phyloP scores from a whole-genome alignment of 352 stramenopile species.

The Paralagenidium karlingii region DNA sequence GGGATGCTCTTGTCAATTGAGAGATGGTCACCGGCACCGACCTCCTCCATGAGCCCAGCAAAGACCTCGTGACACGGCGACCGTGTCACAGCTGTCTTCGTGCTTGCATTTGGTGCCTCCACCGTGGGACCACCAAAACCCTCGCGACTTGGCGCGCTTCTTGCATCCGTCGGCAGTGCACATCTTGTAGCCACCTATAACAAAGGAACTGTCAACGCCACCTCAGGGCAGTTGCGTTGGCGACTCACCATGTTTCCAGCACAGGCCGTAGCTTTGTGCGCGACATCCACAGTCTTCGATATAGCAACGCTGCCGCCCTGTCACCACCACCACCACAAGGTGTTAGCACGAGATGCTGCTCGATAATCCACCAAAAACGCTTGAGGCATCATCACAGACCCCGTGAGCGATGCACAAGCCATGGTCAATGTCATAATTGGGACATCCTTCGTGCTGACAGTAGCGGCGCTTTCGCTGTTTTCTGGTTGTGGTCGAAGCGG shows the following conservation, averaged over 20 bases:
- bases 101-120: conserved; percentile 3
- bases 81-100: conserved; percentile 4
- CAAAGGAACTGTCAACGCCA: too few species aligned
- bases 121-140: conserved; percentile 11
- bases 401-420: conserved; percentile 33
- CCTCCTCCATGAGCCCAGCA: conserved; percentile 35
- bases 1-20: too few species aligned
- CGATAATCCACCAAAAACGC: background rate
- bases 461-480: too few species aligned
- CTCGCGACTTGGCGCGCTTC: conserved; percentile 12
- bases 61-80: conserved; percentile 21
- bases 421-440: conserved; percentile 39
- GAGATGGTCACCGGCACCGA: too few species aligned
- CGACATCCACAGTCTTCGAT: too few species aligned
- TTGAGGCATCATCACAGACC: too few species aligned
- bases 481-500: too few species aligned
- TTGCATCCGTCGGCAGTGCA: conserved; percentile 23
- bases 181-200: conserved; percentile 26
- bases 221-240: too few species aligned
- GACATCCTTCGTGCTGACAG: conserved; percentile 30
- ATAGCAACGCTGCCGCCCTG: too few species aligned
- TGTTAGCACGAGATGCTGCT: too few species aligned
- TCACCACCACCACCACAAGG: background rate
- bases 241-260: too few species aligned
- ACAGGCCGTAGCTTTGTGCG: too few species aligned